Conservation (phyloP, 2,329 filamentous ascomycete genomes). For the Pseudopithomyces maydicus region DNA sequence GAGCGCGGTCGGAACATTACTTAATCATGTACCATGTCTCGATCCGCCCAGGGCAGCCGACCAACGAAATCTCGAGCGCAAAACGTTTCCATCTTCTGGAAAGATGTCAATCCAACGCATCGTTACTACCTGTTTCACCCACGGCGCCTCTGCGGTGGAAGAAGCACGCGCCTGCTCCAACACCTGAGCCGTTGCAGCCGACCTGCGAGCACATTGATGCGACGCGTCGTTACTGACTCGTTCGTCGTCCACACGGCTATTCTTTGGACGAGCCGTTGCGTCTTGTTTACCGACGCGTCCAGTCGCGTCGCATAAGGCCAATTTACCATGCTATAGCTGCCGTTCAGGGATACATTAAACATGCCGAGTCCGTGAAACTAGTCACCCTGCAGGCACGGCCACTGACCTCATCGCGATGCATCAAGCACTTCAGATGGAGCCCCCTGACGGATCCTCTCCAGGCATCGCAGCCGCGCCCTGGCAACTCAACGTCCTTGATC, state of each 20-base stretch:
- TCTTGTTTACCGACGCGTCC: conserved; percentile 22
- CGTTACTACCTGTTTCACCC: conserved; percentile 36
- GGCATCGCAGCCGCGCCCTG: conserved; percentile 20
- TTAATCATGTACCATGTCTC: conserved; percentile 44
- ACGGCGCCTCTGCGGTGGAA: conserved; percentile 20
- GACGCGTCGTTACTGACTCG: not conserved
- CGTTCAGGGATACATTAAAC: conserved; percentile 15
- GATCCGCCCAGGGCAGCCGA: conserved; percentile 25
- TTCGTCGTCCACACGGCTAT: not conserved
- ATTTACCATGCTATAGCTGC: conserved; percentile 33
- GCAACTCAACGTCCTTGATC: conserved; percentile 27
- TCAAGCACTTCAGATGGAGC: conserved; percentile 17
- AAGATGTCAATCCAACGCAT: conserved; percentile 22
- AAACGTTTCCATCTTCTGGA: conserved; percentile 33
- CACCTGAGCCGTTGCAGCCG: not conserved
- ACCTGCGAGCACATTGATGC: not conserved
- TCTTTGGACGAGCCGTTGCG: not conserved
- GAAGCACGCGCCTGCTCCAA: conserved; percentile 9
- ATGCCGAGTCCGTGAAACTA: conserved; percentile 22
- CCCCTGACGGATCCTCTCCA: conserved; percentile 14
- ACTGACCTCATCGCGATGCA: conserved; percentile 18
- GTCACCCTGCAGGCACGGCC: conserved; percentile 13
- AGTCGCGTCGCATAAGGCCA: conserved; percentile 31
- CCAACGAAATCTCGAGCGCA: conserved; percentile 26
- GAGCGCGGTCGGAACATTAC: conserved; percentile 44